These are phyloP conservation scores for Phylloporus rhodoxanthus DNA, from an alignment of 768 basidiomycete species.

Conservation along the genomic window DNA sequence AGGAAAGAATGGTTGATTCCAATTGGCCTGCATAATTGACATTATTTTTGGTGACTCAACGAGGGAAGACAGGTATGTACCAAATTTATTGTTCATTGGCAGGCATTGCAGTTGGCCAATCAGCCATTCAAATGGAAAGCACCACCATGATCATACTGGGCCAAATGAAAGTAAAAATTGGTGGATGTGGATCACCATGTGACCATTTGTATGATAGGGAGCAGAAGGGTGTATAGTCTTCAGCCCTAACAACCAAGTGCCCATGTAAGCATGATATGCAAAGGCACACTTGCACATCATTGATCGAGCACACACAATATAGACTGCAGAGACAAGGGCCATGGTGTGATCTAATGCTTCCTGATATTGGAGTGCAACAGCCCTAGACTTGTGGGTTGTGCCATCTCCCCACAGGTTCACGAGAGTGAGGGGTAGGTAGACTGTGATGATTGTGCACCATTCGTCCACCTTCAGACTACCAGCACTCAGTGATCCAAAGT, in stretches of 20 bases:
- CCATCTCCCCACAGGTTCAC: not conserved
- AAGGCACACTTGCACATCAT: not conserved
- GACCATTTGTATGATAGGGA: conserved; percentile 22
- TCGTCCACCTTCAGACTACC: not conserved
- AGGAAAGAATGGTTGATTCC: not conserved
- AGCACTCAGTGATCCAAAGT: not conserved
- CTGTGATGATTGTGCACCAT: not conserved
- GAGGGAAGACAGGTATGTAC: not conserved
- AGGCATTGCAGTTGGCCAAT: not conserved
- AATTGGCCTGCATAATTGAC: not conserved
- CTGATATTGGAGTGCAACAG: not conserved
- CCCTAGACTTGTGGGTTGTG: not conserved
- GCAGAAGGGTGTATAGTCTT: conserved; percentile 14
- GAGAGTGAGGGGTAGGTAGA: not conserved
- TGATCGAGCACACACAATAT: not conserved
- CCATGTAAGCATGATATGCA: conserved; percentile 14
- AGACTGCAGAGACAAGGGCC: not conserved
- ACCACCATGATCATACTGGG: conserved; percentile 34
- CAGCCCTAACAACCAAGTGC: conserved; percentile 11
- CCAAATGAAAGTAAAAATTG: conserved; percentile 33
- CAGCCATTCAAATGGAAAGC: not conserved
- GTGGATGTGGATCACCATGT: conserved; percentile 27
- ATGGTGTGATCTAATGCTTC: not conserved
- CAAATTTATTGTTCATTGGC: not conserved
- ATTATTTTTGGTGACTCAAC: not conserved